Base-by-base conservation (phyloP, 768 basidiomycete species). In the Pisolithus marmoratus region DNA sequence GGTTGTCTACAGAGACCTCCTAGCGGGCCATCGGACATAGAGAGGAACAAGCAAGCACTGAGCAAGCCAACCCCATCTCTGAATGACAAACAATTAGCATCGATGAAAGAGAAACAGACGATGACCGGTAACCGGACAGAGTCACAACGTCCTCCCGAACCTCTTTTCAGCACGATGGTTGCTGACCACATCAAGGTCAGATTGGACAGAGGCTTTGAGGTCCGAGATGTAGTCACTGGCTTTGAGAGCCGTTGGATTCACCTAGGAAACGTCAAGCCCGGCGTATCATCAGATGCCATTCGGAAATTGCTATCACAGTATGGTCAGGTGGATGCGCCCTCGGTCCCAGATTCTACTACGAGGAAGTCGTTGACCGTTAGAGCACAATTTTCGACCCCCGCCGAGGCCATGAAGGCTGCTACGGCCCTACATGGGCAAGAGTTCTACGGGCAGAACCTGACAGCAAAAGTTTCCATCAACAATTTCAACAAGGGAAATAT, bases 191-290 rank as follows among this genome's bases (percentile, higher is more conserved):
- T 78, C 20, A 74, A 71, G 47, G 76, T 84, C 19, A 77, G 71
- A 20, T 70, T 89, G 43, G 76, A 76, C 29, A 63, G 79, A 0
- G 89, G 90, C 0, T 86, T 87, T 43, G 72, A 73, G 2, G 74
- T 90, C 2, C 63, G 70, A 23, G 73, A 79, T 0, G 62, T 90
- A 6, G 64, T 65, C 7, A 89, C 87, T 1, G 83, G 83, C 1
- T 84, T 89, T 38, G 88, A 92, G 58, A 83, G 83, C 0, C 77
- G 76, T 6, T 81, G 80, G 71, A 60, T 90, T 8, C 69, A 74
- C 36, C 55, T 91, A 2, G 70, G 71, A 5, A 78, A 83, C 22
- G 60, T 90, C 4, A 77, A 79, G 0, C 37, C 54, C 0, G 54
- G 54, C 0, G 69, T 75, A 14, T 64, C 68, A 2, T 55, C 67